These are phyloP conservation scores for Gracilaria domingensis DNA, from an alignment of 23 red algal species.

Conservation along the genomic window DNA sequence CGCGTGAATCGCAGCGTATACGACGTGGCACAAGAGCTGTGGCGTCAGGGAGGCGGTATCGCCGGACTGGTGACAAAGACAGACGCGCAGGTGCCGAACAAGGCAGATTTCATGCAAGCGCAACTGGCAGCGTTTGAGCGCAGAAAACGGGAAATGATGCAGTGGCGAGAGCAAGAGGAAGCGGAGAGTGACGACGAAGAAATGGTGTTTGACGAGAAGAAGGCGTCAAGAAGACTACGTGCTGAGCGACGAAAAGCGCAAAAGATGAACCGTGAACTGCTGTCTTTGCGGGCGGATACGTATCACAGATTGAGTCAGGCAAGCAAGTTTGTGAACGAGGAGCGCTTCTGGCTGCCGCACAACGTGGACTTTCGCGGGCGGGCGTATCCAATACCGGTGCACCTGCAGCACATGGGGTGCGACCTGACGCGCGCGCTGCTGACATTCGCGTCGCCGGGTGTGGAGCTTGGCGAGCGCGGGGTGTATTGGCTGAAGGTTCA, in stretches of 20 bases:
- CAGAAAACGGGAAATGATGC: background rate
- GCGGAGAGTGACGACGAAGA: slow-evolving; percentile 41
- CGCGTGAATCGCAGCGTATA: slow-evolving; percentile 76
- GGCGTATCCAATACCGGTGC: slow-evolving; percentile 94
- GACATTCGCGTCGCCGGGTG: slow-evolving; percentile 77
- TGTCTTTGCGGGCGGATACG: slow-evolving; percentile 81
- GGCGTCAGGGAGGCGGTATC: slow-evolving; percentile 74
- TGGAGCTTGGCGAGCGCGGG: slow-evolving; percentile 82
- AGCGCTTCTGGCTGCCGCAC: slow-evolving; percentile 90
- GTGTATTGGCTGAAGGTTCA: slow-evolving; percentile 96
- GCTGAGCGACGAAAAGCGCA: slow-evolving; percentile 54
- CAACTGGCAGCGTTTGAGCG: slow-evolving; percentile 41
- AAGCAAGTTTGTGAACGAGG: slow-evolving; percentile 60
- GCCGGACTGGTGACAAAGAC: slow-evolving; percentile 82
- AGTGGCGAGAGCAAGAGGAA: slow-evolving; percentile 37
- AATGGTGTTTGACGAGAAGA: slow-evolving; percentile 53
- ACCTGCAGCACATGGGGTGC: slow-evolving; percentile 90
- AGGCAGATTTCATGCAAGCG: slow-evolving; percentile 44
- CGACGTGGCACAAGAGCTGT: slow-evolving; percentile 74
- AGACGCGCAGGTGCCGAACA: slow-evolving; percentile 50
- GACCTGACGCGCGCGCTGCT: slow-evolving; percentile 89
- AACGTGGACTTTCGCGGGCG: slow-evolving; percentile 97
- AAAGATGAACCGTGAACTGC: slow-evolving; percentile 81
- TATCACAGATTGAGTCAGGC: slow-evolving; percentile 74
- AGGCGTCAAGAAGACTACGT: slow-evolving; percentile 42